Evolutionary conservation across 2,329 filamentous ascomycete genomes (phyloP), one percentile per base, ranked within the genome.

Genomic region (Thermothelomyces thermophilus): DNA sequence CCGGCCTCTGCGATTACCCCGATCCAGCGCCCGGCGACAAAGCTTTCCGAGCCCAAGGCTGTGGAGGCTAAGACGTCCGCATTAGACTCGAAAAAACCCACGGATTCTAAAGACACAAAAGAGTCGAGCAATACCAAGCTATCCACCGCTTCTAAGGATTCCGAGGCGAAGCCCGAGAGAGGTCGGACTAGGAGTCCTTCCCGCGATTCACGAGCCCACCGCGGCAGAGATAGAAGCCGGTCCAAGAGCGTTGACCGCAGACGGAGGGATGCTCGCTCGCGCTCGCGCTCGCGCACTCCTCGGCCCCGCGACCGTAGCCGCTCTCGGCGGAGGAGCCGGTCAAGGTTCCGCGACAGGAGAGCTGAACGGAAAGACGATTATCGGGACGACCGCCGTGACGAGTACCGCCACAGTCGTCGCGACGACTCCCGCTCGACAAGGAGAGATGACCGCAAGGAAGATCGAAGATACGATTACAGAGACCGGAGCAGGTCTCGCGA

Each of bases 1-100:
- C 77, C 77, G 0, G 74, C 74, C 4, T 82, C 79, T 17, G 79
- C 79, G 26, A 82, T 82, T 50, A 73, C 79, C 48, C 79, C 79
- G 2, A 76, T 81, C 45, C 65, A 70, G 46, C 64, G 70, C 43
- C 72, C 75, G 14, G 70, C 73, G 2, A 63, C 72, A 5, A 75
- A 73, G 57, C 61, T 65, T 11, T 50, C 66, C 0, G 71, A 74
- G 17, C 52, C 63, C 6, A 74, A 69, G 55, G 55, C 51, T 48
- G 53, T 20, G 37, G 58, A 58, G 19, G n/a, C 37, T 3, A 50
- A 51, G 24, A 60, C 22, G 30, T 10, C 28, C 4, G 20, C 17
- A 13, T 16, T 31, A 7, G 40, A 42, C 10, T 19, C 40, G 4
- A 42, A 37, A 10, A 74, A 69, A 53, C 55, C 51, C 46, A 52